Evolutionary conservation across 768 basidiomycete genomes (phyloP), one percentile per base, ranked within the genome.

Genomic region (Russula abietina): DNA sequence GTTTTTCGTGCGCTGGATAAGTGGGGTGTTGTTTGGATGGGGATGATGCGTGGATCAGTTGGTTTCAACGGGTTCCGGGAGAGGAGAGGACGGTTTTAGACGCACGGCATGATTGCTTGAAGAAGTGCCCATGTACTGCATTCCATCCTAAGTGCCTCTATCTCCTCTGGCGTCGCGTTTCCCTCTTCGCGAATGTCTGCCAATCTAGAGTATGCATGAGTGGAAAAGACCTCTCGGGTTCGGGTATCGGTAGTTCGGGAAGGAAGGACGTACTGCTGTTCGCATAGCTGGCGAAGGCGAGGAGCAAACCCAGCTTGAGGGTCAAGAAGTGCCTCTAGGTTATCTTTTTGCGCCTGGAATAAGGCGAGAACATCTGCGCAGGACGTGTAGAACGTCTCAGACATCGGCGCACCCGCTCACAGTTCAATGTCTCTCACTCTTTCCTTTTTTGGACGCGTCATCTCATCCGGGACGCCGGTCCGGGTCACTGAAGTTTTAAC

Each of bases 51-150:
- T 26, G 22, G 57, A 22, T 55, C 2, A 26, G 28, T n/a, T 19
- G 19, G 2, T 10, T 16, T 19, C 12, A 2, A 12, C 5, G 38
- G 24, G 11, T 11, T n/a, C n/a, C n/a, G n/a, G n/a, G n/a, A n/a
- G 26, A 14, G 28, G 36, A 16, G 38, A 33, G 49, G 38, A 28
- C 52, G n/a, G 24, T 5, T n/a, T n/a, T 17, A n/a, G 8, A 83
- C 87, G 69, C 71, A 88, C 85, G 88, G 84, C 80, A 87, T 82
- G 51, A 94, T 76, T 3, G 85, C 84, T 70, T 93, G 91, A 1
- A 93, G 71, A 2, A 94, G 78, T 0, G 80, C 81, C 92, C 92
- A 95, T 0, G 92, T 92, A 71, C 88, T 86, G 51, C 84, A 80
- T 70, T 94, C 91, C 71, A 93, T 77, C 11, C 81, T 78, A 57